A percentile compares a stretch with the other conserved stretches of the same genome.
phyloP scores from a whole-genome alignment of 352 stramenopile genomes.

The Phytophthora litchii region DNA sequence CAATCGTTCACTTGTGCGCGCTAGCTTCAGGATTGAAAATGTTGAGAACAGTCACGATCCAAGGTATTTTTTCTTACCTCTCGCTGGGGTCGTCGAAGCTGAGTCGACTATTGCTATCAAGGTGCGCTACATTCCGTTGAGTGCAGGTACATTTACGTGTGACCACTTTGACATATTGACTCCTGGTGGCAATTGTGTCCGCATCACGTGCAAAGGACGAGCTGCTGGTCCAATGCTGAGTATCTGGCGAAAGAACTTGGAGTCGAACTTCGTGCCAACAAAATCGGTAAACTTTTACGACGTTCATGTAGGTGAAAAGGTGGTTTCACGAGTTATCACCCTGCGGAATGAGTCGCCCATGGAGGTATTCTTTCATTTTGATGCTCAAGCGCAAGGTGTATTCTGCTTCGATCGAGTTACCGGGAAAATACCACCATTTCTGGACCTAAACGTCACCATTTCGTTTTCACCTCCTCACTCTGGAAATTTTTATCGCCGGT shows the following conservation, averaged over 20 bases:
- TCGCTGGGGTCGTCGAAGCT: slow-evolving; percentile 68
- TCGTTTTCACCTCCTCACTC: slow-evolving; percentile 75
- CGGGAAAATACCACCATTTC: slow-evolving; percentile 79
- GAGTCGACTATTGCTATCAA: slow-evolving; percentile 74
- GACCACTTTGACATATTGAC: slow-evolving; percentile 92
- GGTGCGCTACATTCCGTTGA: slow-evolving; percentile 82
- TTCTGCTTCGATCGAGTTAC: slow-evolving; percentile 88
- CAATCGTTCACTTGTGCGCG: slow-evolving; percentile 92
- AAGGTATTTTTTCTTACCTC: slow-evolving; percentile 85
- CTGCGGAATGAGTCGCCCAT: slow-evolving; percentile 83
- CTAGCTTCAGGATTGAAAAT: slow-evolving; percentile 71
- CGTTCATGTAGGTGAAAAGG: slow-evolving; percentile 59
- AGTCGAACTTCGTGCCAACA: slow-evolving; percentile 72
- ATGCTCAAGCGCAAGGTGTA: slow-evolving; percentile 68
- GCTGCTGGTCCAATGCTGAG: slow-evolving; percentile 68
- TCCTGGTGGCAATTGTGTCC: slow-evolving; percentile 85
- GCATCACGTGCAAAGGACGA: slow-evolving; percentile 72
- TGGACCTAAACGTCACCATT: slow-evolving; percentile 84
- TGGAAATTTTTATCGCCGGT: slow-evolving; percentile 92
- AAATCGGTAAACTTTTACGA: slow-evolving; percentile 92
- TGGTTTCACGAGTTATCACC: slow-evolving; percentile 73
- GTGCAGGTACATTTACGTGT: slow-evolving; percentile 87
- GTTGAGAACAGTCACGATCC: slow-evolving; percentile 87
- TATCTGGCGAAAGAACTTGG: slow-evolving; percentile 85
- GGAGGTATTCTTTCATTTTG: slow-evolving; percentile 81